These are phyloP conservation scores for Pichia membranifaciens DNA, from an alignment of 805 yeast species.

Conservation along the genomic window DNA sequence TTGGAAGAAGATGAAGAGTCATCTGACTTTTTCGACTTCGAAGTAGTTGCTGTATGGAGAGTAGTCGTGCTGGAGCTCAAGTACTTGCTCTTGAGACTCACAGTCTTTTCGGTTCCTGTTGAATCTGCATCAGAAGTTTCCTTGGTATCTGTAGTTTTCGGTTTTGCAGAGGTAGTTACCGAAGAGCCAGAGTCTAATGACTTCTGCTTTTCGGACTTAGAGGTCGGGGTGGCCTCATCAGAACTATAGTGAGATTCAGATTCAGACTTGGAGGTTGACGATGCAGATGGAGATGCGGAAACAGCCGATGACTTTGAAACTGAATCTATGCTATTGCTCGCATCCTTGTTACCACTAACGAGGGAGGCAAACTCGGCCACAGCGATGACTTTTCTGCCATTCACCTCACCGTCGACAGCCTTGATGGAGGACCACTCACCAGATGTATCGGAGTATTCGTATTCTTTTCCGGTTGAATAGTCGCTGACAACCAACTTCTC, in stretches of 20 bases:
- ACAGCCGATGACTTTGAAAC: not conserved
- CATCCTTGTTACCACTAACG: conserved; percentile 22
- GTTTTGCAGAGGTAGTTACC: not conserved
- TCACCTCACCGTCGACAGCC: conserved; percentile 52
- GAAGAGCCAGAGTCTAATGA: not conserved
- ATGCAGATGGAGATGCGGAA: not conserved
- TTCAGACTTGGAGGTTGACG: not conserved
- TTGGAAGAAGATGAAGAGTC: not conserved
- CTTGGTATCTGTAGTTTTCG: not conserved
- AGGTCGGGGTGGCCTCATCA: too few relatives aligned
- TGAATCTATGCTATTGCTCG: not conserved
- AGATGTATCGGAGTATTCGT: conserved; percentile 46
- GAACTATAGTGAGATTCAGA: not conserved
- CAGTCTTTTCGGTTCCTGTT: not conserved
- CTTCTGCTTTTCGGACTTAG: too few relatives aligned
- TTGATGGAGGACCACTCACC: conserved; percentile 59
- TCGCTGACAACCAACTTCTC: conserved; percentile 57
- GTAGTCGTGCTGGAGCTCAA: conserved; percentile 3
- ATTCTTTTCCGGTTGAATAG: conserved; percentile 59
- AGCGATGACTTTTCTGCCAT: conserved; percentile 52
- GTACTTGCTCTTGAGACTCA: not conserved
- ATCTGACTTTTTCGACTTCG: not conserved
- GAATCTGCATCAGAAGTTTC: not conserved
- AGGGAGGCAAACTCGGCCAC: conserved; percentile 36
- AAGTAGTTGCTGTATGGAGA: not conserved